Conservation (phyloP, 257 asterid genomes). For the Osmanthus fragrans region DNA sequence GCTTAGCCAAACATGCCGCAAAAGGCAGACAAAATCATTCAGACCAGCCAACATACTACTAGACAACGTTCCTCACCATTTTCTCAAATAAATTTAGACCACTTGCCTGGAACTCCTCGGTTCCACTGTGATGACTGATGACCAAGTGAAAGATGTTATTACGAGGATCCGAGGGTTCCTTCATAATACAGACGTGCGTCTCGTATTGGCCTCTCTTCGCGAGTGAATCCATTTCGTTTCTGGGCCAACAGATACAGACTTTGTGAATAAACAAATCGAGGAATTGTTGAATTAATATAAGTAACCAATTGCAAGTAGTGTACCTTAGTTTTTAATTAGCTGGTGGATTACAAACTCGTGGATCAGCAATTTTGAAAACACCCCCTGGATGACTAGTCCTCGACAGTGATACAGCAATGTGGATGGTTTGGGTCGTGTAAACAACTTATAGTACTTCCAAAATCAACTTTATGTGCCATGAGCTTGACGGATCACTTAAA, state of each 20-base stretch:
- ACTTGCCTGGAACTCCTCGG: slow-evolving; percentile 29
- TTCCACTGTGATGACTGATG: slow-evolving; percentile 28
- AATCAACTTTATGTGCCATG: slow-evolving; percentile 32
- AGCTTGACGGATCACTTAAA: slow-evolving; percentile 21
- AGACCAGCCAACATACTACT: slow-evolving; percentile 34
- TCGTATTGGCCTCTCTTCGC: slow-evolving; percentile 20
- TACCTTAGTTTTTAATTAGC: slow-evolving; percentile 24
- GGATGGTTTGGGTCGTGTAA: slow-evolving; percentile 32
- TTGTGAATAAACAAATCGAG: slow-evolving; percentile 18
- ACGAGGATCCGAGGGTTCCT: slow-evolving; percentile 37
- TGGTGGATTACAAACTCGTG: slow-evolving; percentile 1
- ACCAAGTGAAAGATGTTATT: slow-evolving; percentile 24
- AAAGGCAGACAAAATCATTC: slow-evolving; percentile 62
- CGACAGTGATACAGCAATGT: slow-evolving; percentile 20
- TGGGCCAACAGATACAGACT: slow-evolving; percentile 18
- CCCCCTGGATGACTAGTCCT: slow-evolving; percentile 8
- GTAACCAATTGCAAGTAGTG: slow-evolving; percentile 15
- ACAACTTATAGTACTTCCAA: slow-evolving; percentile 29
- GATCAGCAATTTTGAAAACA: slow-evolving; percentile 8
- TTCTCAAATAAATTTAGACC: slow-evolving; percentile 28
- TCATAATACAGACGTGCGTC: slow-evolving; percentile 35
- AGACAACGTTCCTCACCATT: slow-evolving; percentile 39
- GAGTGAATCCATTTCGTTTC: slow-evolving; percentile 10
- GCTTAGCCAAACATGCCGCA: neutral
- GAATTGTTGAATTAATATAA: slow-evolving; percentile 22